Percentiles rank a stretch among this genome's conserved stretches.
Evolutionary conservation across 352 stramenopile genomes (phyloP).

Genomic region (Pythium aphanidermatum): DNA sequence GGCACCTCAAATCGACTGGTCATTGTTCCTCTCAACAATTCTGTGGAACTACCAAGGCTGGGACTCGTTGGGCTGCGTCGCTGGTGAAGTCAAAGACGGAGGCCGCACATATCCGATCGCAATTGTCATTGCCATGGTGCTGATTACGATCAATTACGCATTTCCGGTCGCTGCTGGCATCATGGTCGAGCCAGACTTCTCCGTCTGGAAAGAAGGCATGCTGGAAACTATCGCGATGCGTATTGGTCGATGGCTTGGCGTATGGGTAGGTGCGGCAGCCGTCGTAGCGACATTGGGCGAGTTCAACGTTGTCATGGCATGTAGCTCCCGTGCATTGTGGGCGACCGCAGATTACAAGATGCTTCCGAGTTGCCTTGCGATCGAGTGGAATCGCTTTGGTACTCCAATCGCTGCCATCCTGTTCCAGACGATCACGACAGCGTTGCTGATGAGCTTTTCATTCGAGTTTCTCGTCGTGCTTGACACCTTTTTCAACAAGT

Average conservation of each 20-base stretch:
- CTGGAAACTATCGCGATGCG: constrained; percentile 74
- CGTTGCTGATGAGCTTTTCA: constrained; percentile 80
- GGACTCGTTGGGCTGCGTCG: constrained; percentile 82
- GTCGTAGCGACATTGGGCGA: constrained; percentile 77
- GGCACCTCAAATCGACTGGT: constrained; percentile 71
- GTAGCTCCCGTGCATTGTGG: constrained; percentile 75
- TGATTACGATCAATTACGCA: constrained; percentile 84
- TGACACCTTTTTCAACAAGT: constrained; percentile 89
- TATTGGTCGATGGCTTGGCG: constrained; percentile 63
- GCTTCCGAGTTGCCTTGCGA: constrained; percentile 52
- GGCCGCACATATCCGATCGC: constrained; percentile 76
- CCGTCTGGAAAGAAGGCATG: constrained; percentile 63
- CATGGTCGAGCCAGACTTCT: constrained; percentile 70
- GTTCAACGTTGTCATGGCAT: constrained; percentile 86
- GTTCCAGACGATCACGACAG: constrained; percentile 69
- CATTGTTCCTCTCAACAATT: constrained; percentile 80
- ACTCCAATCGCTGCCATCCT: constrained; percentile 73
- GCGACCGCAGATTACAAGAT: constrained; percentile 82
- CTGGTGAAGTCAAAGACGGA: constrained; percentile 78
- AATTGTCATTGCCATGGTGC: constrained; percentile 70
- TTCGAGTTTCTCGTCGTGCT: constrained; percentile 79
- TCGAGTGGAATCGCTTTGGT: constrained; percentile 69
- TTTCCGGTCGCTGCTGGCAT: constrained; percentile 77
- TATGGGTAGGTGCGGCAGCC: constrained; percentile 74
- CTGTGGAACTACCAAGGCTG: constrained; percentile 88